Evolutionary conservation across 2,329 filamentous ascomycete genomes (phyloP).

Genomic region (Fusarium falciforme): DNA sequence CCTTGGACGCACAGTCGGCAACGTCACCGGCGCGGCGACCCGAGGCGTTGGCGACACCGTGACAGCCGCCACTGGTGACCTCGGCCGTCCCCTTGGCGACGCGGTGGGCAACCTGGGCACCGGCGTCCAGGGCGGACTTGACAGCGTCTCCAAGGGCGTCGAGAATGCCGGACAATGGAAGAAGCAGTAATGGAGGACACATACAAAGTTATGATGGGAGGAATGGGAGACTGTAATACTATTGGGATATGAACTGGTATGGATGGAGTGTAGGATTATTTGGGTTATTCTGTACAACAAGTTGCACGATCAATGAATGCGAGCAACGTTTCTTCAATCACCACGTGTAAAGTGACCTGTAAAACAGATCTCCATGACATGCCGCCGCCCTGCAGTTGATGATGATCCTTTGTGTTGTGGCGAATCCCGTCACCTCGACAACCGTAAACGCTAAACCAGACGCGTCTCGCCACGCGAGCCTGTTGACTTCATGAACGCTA

Average conservation of each 20-base stretch:
- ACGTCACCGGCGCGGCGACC: conserved; percentile 62
- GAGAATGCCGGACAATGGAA: conserved; percentile 71
- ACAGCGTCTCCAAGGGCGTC: conserved; percentile 62
- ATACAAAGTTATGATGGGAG: neutral
- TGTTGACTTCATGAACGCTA: neutral
- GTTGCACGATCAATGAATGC: conserved; percentile 1
- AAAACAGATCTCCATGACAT: neutral
- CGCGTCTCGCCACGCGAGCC: neutral
- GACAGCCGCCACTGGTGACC: conserved; percentile 63
- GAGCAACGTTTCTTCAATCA: neutral
- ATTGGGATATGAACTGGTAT: neutral
- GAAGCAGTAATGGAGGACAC: conserved; percentile 42
- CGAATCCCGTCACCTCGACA: neutral
- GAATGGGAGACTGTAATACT: conserved; percentile 7
- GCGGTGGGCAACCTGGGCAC: conserved; percentile 63
- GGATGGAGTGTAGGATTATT: conserved; percentile 1
- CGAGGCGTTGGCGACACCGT: conserved; percentile 68
- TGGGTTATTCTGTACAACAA: neutral
- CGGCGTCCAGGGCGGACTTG: conserved; percentile 63
- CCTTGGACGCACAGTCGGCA: conserved; percentile 54
- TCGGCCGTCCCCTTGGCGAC: conserved; percentile 66
- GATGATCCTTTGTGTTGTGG: neutral
- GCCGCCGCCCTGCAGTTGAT: neutral
- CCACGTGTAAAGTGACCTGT: neutral
- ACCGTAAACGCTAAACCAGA: neutral